Base-by-base conservation (phyloP, 2,329 filamentous ascomycete species). In the Trichophyton mentagrophytes region DNA sequence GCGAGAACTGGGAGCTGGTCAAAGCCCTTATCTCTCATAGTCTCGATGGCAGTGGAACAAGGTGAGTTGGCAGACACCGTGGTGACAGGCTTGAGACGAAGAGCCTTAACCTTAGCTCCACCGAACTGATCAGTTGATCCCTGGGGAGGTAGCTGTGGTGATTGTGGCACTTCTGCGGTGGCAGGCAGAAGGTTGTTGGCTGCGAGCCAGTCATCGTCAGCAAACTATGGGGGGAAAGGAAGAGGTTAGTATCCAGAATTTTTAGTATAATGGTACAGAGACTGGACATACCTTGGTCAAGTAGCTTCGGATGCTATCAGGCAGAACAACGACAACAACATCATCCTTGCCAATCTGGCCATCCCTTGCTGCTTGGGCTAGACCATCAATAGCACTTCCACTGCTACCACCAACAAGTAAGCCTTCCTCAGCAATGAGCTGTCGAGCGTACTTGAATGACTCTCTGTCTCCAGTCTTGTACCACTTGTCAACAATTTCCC, bases 191-290 rank as follows among this genome's bases (percentile, higher is more conserved):
- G 88, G 72, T 92, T 87, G 76, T 99, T 99, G 65, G 93, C 93
- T 11, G 90, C 91, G 61, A 99, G 85, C 95, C 93, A 99, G 78
- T 97, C 93, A 71, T 99, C 95, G 72, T 99, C 93, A 66, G 90
- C 90, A 72, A 99, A 99, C 82, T 82, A 63, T 59, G 3, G 33
- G 13, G 49, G 13, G 13, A 9, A 3, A 17, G 38, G 13, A 36
- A 17, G 1, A 17, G 56, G 38, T 57, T 33, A 33, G 49, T 33
- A 17, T 9, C 3, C 15, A 17, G n/a, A 7, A 30, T n/a, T 4
- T 3, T 40, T 11, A 30, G 9, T 22, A 20, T 3, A 2, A 47
- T 17, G 17, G 42, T 7, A 62, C 4, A 33, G 13, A 53, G 44
- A 25, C 46, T 49, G 33, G 8, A 55, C 46, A 58, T 71, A 82